Evolutionary conservation across 352 stramenopile genomes (phyloP).

Genomic region (Globisporangium megalacanthum): DNA sequence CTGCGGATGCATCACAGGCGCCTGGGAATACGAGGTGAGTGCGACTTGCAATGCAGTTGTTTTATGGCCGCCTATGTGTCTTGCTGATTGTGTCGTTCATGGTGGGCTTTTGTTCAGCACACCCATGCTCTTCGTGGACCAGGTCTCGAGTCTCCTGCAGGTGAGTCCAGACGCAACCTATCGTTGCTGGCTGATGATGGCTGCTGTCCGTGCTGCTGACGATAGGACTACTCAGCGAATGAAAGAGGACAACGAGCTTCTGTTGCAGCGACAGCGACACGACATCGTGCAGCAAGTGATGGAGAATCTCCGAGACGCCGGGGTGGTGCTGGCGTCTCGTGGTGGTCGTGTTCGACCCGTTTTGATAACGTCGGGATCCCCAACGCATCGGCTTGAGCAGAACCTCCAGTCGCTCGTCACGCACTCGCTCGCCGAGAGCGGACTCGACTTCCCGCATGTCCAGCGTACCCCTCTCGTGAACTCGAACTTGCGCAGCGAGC

Average conservation of each 20-base stretch:
- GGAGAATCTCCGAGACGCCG: constrained; percentile 33
- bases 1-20: too few species aligned
- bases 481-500: not conserved
- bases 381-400: constrained; percentile 27
- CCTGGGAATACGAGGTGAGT: too few species aligned
- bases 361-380: not conserved
- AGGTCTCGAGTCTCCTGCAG: constrained; percentile 22
- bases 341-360: not conserved
- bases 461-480: constrained; percentile 9
- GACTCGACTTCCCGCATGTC: constrained; percentile 57
- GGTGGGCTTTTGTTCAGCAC: not conserved
- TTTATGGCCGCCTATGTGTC: too few species aligned
- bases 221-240: constrained; percentile 16
- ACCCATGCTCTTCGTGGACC: constrained; percentile 21
- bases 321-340: not conserved
- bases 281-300: constrained; percentile 62
- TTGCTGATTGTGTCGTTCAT: not conserved
- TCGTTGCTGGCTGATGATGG: not conserved
- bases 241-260: constrained; percentile 34
- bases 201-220: not conserved
- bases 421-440: constrained; percentile 58
- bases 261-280: constrained; percentile 48
- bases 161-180: constrained; percentile 7
- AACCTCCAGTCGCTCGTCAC: constrained; percentile 44
- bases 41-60: too few species aligned